Percentiles rank a stretch among this genome's conserved stretches.
Evolutionary conservation across 2,329 filamentous ascomycete species (phyloP).

Genomic region (Alternaria alternata): DNA sequence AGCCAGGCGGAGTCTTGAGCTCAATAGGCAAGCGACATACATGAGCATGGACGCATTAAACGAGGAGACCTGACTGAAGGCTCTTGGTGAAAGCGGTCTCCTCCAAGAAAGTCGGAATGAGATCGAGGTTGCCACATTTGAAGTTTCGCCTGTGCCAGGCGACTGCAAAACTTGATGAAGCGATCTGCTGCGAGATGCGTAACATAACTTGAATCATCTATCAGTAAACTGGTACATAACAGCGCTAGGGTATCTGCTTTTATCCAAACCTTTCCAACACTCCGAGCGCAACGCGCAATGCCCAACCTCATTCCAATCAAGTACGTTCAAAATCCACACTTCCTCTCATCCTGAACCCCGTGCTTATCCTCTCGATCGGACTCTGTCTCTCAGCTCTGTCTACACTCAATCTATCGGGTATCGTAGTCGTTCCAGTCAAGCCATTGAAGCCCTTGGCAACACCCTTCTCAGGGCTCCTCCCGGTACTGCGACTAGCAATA

Average conservation of each 20-base stretch:
- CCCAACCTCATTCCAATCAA: background rate
- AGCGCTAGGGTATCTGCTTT: slow-evolving; percentile 8
- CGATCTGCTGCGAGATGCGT: background rate
- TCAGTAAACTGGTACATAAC: background rate
- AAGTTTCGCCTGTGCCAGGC: background rate
- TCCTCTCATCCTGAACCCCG: slow-evolving; percentile 44
- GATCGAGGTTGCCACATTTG: background rate
- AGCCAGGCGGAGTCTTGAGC: too few relatives aligned
- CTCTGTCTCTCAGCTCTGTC: slow-evolving; percentile 29
- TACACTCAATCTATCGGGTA: slow-evolving; percentile 27
- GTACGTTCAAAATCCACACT: slow-evolving; percentile 41
- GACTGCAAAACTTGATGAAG: too few relatives aligned
- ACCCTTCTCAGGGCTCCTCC: slow-evolving; percentile 23
- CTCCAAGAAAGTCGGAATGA: background rate
- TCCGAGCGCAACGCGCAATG: background rate
- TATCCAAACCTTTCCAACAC: background rate
- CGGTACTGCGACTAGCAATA: slow-evolving; percentile 46
- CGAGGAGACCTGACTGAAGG: background rate
- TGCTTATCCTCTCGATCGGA: slow-evolving; percentile 40
- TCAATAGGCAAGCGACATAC: background rate
- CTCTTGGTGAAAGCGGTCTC: background rate
- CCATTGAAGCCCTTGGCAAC: slow-evolving; percentile 16
- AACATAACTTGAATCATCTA: background rate
- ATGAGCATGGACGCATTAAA: background rate
- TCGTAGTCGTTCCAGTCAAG: slow-evolving; percentile 17